Percentiles rank a stretch among this genome's conserved stretches.
These are phyloP conservation scores for Phytophthora brassicae DNA, from an alignment of 352 stramenopile species.

Conservation along the genomic window DNA sequence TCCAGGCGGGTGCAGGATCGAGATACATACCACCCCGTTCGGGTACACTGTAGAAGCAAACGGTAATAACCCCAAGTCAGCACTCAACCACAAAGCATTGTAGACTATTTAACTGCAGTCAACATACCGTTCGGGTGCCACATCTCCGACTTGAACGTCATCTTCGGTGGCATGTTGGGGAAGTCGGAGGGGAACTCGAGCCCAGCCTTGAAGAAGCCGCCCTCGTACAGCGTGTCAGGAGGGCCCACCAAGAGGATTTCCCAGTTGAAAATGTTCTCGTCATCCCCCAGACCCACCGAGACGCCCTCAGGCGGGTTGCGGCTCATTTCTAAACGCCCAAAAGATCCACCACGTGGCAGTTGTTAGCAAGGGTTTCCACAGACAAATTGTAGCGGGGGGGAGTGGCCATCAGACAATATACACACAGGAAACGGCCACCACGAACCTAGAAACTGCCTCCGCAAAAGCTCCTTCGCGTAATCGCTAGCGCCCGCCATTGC, in stretches of 20 bases:
- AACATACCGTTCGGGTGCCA: constrained; percentile 97
- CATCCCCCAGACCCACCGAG: constrained; percentile 96
- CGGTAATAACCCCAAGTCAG: constrained; percentile 1
- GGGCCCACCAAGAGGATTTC: constrained; percentile 98
- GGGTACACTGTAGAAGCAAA: constrained; percentile 89
- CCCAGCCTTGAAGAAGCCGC: constrained; percentile 98
- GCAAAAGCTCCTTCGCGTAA: constrained; percentile 81
- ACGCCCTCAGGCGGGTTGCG: constrained; percentile 99
- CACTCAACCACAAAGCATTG: background rate
- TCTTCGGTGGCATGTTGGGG: constrained; percentile 98
- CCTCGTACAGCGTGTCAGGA: constrained; percentile 94
- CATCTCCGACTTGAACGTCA: constrained; percentile 99
- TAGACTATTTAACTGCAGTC: background rate
- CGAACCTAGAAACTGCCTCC: constrained; percentile 80
- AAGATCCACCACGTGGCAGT: constrained; percentile 19
- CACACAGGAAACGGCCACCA: constrained; percentile 6
- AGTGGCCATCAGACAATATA: background rate
- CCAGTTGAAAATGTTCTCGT: constrained; percentile 99
- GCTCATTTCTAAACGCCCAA: constrained; percentile 90
- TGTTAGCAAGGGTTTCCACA: constrained; percentile 1
- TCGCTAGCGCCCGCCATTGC: constrained; percentile 50
- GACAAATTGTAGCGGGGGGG: background rate
- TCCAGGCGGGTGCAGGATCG: constrained; percentile 98
- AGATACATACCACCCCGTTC: constrained; percentile 99
- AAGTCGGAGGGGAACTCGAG: constrained; percentile 98